Conservation (phyloP, 2,329 filamentous ascomycete species). For the Paraphaeosphaeria sporulosa region DNA sequence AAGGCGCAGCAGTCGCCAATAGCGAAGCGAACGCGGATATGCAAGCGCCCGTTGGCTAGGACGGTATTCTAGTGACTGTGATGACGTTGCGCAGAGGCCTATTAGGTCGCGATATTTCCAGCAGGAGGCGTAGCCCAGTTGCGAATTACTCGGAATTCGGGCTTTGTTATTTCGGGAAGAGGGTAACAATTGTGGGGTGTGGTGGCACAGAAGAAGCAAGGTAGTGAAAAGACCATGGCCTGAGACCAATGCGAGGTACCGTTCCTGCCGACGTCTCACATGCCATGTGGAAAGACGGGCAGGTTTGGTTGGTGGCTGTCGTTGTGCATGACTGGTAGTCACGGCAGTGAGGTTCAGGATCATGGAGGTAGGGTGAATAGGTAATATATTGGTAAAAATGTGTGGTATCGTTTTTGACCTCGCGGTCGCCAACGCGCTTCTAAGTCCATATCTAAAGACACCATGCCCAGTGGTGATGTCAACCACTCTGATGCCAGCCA, state of each 20-base stretch:
- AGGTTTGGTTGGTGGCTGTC: slow-evolving; percentile 11
- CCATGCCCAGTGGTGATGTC: slow-evolving; percentile 18
- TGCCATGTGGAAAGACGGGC: slow-evolving; percentile 35
- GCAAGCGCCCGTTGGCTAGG: slow-evolving; percentile 25
- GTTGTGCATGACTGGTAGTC: not conserved
- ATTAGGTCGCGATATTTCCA: slow-evolving; percentile 12
- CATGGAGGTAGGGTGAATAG: slow-evolving; percentile 5
- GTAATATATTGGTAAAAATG: slow-evolving; percentile 33
- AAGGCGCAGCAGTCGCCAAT: slow-evolving; percentile 23
- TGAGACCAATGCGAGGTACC: slow-evolving; percentile 30
- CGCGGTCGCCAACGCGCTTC: slow-evolving; percentile 30
- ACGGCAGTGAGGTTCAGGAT: not conserved
- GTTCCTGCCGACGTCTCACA: slow-evolving; percentile 33
- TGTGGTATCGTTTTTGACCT: slow-evolving; percentile 41
- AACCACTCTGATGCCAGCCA: slow-evolving; percentile 17
- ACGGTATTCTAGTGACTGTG: slow-evolving; percentile 19
- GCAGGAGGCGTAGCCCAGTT: slow-evolving; percentile 4
- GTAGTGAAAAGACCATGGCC: slow-evolving; percentile 14
- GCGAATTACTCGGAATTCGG: slow-evolving; percentile 1
- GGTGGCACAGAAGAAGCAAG: slow-evolving; percentile 19
- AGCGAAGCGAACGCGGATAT: slow-evolving; percentile 6
- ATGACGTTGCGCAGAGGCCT: slow-evolving; percentile 14
- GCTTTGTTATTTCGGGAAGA: slow-evolving; percentile 5
- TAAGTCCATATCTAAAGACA: slow-evolving; percentile 28
- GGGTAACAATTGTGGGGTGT: slow-evolving; percentile 16